Evolutionary conservation across 495 filamentous ascomycete genomes (phyloP).

Genomic region (Corynascus novoguineensis): DNA sequence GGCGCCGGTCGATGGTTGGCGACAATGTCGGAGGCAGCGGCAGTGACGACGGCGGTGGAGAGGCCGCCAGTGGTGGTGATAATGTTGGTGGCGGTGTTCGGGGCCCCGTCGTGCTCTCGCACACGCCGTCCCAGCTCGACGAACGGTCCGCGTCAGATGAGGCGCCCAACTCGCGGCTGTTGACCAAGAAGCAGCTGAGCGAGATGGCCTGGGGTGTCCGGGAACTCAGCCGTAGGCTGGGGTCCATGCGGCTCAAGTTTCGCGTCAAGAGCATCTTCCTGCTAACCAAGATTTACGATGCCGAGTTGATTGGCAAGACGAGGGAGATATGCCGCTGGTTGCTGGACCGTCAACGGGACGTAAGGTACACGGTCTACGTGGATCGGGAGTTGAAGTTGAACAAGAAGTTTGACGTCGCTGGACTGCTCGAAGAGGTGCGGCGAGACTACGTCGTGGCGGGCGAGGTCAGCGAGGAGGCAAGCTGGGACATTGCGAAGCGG

Average conservation of each 20-base stretch:
- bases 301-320: constrained; percentile 71
- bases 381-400: constrained; percentile 67
- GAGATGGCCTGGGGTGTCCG: constrained; percentile 96
- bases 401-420: constrained; percentile 61
- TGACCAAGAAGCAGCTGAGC: constrained; percentile 87
- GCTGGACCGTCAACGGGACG: constrained; percentile 65
- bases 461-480: constrained; percentile 26
- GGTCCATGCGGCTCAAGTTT: constrained; percentile 71
- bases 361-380: constrained; percentile 70
- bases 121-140: constrained; percentile 26
- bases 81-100: too few relatives aligned
- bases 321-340: constrained; percentile 77
- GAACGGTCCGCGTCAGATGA: constrained; percentile 9
- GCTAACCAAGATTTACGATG: constrained; percentile 83
- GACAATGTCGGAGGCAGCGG: neutral
- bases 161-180: constrained; percentile 47
- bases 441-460: constrained; percentile 26
- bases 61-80: too few relatives aligned
- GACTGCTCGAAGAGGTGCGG: constrained; percentile 48
- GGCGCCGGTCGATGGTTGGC: constrained; percentile 33
- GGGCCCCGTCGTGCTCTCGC: neutral
- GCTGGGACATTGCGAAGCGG: constrained; percentile 51
- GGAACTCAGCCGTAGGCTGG: constrained; percentile 79
- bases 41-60: neutral
- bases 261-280: constrained; percentile 79